Base-by-base conservation (phyloP, 202 grass and related monocot genomes). In the Alloteropsis angusta region DNA sequence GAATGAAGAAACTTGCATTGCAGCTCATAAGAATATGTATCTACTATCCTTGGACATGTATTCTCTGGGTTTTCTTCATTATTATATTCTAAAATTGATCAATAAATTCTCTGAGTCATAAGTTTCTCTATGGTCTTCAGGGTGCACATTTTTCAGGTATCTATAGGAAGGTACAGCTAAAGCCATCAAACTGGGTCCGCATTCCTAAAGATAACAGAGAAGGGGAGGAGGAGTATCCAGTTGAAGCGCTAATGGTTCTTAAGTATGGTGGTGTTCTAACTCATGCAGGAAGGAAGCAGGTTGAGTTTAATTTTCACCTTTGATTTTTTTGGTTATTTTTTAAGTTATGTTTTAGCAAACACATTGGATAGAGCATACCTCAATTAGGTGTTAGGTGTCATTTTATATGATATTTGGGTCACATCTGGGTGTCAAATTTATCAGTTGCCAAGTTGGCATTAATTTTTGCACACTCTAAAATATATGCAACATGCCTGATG, bases 251-350 rank as follows among this genome's bases (percentile, higher is more conserved):
- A 50, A 94, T 97, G 94, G 83, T 97, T 87, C 89, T 97, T 32
- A 97, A 97, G 71, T 97, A 97, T 32, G 94, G 91, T 52, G 94
- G 94, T 77, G 94, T 97, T 77, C 83, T 97, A 76, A 97, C 94
- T 83, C 94, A 97, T 90, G 94, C 94, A 75, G 94, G 94, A 78
- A 90, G 94, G 90, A 97, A 97, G 36, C 94, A 97, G 94, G 94
- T 97, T 77, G 21, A 21, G 21, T 85, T 49, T 78, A 32, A n/a
- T n/a, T 28, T 82, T 84, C 30, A 41, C 38, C n/a, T 43, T 89
- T 74, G 9, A 66, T 22, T 49, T 49, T 57, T 75, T 13, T 63
- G 11, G 18, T 71, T 48, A 78, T 49, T 49, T 36, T 57, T 56
- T 25, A 56, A 72, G 19, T 58, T 11, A 17, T n/a, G n/a, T 41